Conservation (phyloP, 306 rosid genomes). For the Mimosa pudica region DNA sequence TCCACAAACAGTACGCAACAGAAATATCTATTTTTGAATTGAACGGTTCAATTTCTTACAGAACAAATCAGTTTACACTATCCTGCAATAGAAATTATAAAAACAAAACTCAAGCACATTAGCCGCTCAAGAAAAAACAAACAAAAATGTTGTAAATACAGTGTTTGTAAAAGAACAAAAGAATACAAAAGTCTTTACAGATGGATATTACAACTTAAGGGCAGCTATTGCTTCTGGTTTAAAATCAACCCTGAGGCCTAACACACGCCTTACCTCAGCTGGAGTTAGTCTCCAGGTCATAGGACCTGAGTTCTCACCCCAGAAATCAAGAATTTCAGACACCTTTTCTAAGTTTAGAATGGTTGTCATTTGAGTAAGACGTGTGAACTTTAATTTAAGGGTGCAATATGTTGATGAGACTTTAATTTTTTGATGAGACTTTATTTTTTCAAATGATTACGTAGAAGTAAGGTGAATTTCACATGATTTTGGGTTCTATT, state of each 20-base stretch:
- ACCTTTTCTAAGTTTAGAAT: constrained; percentile 93
- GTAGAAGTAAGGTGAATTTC: too few species aligned
- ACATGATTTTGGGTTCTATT: too few species aligned
- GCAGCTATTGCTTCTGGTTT: constrained; percentile 92
- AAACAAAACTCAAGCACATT: neutral
- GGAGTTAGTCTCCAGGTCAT: constrained; percentile 99
- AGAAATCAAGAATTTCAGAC: constrained; percentile 94
- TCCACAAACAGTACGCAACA: constrained; percentile 12
- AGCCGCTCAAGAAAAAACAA: constrained; percentile 20
- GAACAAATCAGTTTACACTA: constrained; percentile 15
- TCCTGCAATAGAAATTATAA: constrained; percentile 4
- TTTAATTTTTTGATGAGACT: too few species aligned
- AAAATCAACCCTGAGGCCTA: constrained; percentile 89
- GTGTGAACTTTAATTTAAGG: too few species aligned
- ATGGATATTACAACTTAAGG: constrained; percentile 63
- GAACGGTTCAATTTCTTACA: constrained; percentile 5
- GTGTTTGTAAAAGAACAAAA: constrained; percentile 33
- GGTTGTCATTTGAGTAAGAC: constrained; percentile 95
- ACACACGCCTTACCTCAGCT: constrained; percentile 95
- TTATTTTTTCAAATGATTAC: too few species aligned
- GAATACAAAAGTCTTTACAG: constrained; percentile 35
- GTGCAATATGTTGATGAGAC: too few species aligned
- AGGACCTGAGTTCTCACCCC: constrained; percentile 99
- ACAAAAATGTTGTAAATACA: constrained; percentile 29
- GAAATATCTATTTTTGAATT: constrained; percentile 1